Evolutionary conservation across 2,329 filamentous ascomycete species (phyloP).

Genomic region (Massarina eburnea): DNA sequence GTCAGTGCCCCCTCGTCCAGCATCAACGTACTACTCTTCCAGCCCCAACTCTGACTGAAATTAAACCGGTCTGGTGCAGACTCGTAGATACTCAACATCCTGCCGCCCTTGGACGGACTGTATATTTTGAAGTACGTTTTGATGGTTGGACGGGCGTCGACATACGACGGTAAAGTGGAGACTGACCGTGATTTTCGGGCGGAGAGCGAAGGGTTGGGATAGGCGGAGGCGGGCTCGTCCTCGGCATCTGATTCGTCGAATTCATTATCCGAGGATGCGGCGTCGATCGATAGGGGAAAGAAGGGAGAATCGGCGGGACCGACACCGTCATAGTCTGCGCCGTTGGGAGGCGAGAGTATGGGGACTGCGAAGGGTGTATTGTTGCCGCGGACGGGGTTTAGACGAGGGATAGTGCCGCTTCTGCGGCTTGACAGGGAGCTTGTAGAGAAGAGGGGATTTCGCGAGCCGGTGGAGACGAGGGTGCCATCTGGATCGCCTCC

Average conservation of each 20-base stretch:
- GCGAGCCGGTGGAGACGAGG: conserved; percentile 28
- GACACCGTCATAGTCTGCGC: conserved; percentile 15
- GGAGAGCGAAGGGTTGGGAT: conserved; percentile 29
- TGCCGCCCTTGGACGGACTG: conserved; percentile 59
- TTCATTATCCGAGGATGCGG: conserved; percentile 23
- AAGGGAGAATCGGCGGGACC: conserved; percentile 19
- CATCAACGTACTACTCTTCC: conserved; percentile 63
- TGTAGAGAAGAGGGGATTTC: conserved; percentile 24
- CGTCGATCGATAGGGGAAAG: conserved; percentile 17
- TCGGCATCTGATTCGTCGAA: conserved; percentile 29
- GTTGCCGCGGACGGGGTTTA: conserved; percentile 12
- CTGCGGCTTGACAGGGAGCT: conserved; percentile 21
- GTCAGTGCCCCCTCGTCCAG: conserved; percentile 48
- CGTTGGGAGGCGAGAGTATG: conserved; percentile 15
- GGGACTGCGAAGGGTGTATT: conserved; percentile 17
- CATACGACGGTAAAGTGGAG: conserved; percentile 55
- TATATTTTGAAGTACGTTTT: conserved; percentile 66
- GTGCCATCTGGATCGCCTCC: conserved; percentile 48
- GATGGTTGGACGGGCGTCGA: conserved; percentile 59
- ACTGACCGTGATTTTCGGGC: conserved; percentile 12
- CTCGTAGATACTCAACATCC: conserved; percentile 62
- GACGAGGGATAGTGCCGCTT: conserved; percentile 15
- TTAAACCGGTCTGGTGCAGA: conserved; percentile 61
- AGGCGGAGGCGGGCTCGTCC: conserved; percentile 24
- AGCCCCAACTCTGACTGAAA: conserved; percentile 63